Conservation (phyloP, 345 rosid species). For the Eucalyptus shirleyi region DNA sequence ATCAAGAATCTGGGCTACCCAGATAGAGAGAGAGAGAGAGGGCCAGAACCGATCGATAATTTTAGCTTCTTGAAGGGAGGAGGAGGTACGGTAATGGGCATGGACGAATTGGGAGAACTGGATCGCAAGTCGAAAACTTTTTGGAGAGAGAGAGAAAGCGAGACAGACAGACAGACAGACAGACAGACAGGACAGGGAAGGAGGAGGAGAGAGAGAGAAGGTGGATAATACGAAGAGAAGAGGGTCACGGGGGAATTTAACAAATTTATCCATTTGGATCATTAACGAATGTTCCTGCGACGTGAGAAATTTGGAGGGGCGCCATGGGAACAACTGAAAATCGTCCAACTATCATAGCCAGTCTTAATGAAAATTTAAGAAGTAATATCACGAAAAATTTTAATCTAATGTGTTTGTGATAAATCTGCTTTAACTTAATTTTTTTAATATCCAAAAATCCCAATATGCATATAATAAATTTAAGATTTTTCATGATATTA, state of each 20-base stretch:
- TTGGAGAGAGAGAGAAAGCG: not conserved
- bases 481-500: rapidly evolving
- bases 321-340: not conserved
- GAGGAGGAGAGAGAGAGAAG: not conserved
- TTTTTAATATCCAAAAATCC: no score
- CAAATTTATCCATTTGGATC: not conserved
- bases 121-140: not conserved
- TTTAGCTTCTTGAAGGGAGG: not conserved
- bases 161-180: not conserved
- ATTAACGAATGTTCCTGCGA: no score
- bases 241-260: not conserved
- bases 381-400: no score
- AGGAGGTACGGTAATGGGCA: not conserved
- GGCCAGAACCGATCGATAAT: not conserved
- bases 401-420: no score
- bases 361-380: no score
- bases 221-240: not conserved
- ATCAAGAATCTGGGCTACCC: not conserved
- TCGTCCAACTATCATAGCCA: rapidly evolving
- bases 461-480: no score
- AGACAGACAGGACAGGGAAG: not conserved
- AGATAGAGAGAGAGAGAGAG: not conserved
- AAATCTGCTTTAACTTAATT: no score
- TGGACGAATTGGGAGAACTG: not conserved
- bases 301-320: not conserved